phyloP scores from a whole-genome alignment of 305 asterid species.

The Fraxinus latifolia region DNA sequence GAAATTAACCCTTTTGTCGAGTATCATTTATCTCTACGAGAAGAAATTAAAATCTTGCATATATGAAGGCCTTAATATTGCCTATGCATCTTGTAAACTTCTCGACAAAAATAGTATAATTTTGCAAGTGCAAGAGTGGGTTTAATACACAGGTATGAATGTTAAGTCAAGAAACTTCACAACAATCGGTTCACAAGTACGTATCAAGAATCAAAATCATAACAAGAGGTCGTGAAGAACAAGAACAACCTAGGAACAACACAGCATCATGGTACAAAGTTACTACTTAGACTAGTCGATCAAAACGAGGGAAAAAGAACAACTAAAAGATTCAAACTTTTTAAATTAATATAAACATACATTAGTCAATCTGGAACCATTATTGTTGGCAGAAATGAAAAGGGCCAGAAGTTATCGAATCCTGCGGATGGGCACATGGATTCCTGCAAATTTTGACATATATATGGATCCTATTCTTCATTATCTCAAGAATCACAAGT shows the following conservation, averaged over 20 bases:
- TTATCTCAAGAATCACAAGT: slow-evolving; percentile 30
- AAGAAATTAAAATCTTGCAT: background rate
- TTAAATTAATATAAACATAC: background rate
- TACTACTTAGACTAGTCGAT: background rate
- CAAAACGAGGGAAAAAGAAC: background rate
- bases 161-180: background rate
- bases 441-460: slow-evolving; percentile 3
- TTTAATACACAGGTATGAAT: background rate
- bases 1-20: background rate
- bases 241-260: background rate
- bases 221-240: background rate
- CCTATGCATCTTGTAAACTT: background rate
- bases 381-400: background rate
- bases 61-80: background rate
- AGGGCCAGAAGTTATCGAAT: slow-evolving; percentile 13
- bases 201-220: background rate
- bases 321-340: background rate
- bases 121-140: background rate
- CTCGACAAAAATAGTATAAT: background rate
- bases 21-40: background rate
- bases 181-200: background rate
- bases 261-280: background rate
- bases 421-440: slow-evolving; percentile 30
- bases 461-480: background rate
- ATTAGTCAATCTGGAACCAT: too few species aligned